phyloP scores from a whole-genome alignment of 768 basidiomycete genomes.

The Amanita molliuscula region DNA sequence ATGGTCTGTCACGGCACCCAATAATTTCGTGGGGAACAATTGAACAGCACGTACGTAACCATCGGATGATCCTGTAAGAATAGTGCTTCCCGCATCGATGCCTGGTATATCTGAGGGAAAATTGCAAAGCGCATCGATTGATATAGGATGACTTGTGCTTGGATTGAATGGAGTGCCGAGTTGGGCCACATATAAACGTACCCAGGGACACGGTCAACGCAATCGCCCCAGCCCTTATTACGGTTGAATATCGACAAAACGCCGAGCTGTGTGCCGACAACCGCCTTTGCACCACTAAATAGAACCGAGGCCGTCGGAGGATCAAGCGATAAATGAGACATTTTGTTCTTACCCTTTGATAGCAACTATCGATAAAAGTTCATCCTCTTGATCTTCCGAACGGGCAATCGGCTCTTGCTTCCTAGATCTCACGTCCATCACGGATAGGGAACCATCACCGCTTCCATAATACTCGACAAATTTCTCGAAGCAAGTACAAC shows the following conservation, averaged over 20 bases:
- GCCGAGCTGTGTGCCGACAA: slow-evolving; percentile 86
- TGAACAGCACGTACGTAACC: slow-evolving; percentile 83
- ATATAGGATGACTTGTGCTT: slow-evolving; percentile 74
- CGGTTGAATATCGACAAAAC: slow-evolving; percentile 87
- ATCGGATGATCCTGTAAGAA: slow-evolving; percentile 89
- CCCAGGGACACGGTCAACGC: slow-evolving; percentile 86
- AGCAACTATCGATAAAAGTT: slow-evolving; percentile 74
- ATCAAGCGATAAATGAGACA: slow-evolving; percentile 6
- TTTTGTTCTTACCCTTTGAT: slow-evolving; percentile 61
- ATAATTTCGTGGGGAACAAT: slow-evolving; percentile 78
- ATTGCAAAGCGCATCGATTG: slow-evolving; percentile 77
- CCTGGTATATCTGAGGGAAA: slow-evolving; percentile 53
- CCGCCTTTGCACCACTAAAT: slow-evolving; percentile 62
- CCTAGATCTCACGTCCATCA: slow-evolving; percentile 82
- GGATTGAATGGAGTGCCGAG: slow-evolving; percentile 1
- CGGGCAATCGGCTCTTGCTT: slow-evolving; percentile 70
- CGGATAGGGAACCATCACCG: slow-evolving; percentile 88
- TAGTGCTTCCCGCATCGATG: slow-evolving; percentile 53
- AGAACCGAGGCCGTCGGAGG: not conserved
- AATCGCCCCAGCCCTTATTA: slow-evolving; percentile 82
- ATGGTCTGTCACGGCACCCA: slow-evolving; percentile 87
- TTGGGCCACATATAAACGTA: slow-evolving; percentile 21
- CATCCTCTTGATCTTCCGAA: slow-evolving; percentile 95
- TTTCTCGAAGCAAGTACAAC: not conserved
- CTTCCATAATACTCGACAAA: slow-evolving; percentile 25